Evolutionary conservation across 1,284 basidiomycete genomes (phyloP).

Genomic region (Spongispora temasekensis): DNA sequence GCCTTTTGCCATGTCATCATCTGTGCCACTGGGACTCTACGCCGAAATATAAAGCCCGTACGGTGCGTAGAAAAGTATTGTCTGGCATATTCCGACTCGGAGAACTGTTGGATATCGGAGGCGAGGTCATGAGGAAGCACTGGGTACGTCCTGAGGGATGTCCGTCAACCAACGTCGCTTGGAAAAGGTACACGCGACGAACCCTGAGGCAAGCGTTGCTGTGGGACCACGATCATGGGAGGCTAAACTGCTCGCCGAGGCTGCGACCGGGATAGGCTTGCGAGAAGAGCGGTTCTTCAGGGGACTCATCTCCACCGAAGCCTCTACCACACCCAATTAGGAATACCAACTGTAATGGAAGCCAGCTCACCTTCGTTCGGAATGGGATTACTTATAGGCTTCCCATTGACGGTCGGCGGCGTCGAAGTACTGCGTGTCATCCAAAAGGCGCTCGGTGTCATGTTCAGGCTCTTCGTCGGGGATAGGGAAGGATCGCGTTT

Average conservation of each 20-base stretch:
- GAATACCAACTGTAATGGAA: constrained; percentile 19
- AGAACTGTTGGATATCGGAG: constrained; percentile 82
- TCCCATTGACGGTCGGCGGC: constrained; percentile 53
- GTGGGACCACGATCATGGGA: constrained; percentile 33
- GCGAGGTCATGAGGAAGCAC: constrained; percentile 76
- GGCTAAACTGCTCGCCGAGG: constrained; percentile 29
- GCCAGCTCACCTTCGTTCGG: constrained; percentile 55
- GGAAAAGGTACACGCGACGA: constrained; percentile 25
- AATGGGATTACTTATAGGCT: constrained; percentile 64
- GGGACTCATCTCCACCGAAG: constrained; percentile 73
- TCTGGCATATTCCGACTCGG: constrained; percentile 78
- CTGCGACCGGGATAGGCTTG: constrained; percentile 69
- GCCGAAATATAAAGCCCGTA: constrained; percentile 80
- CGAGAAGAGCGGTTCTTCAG: constrained; percentile 60
- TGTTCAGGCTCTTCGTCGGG: constrained; percentile 38
- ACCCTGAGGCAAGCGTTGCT: constrained; percentile 66
- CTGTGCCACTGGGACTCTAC: constrained; percentile 76
- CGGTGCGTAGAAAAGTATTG: constrained; percentile 89
- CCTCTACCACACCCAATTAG: constrained; percentile 45
- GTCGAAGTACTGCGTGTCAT: constrained; percentile 38
- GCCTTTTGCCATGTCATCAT: constrained; percentile 90
- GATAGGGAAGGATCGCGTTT: constrained; percentile 41
- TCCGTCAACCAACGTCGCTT: constrained; percentile 8
- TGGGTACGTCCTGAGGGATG: constrained; percentile 35
- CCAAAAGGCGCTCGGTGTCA: constrained; percentile 41